Conservation (phyloP, 1,139 yeast genomes). For the Pneumocystis murina region DNA sequence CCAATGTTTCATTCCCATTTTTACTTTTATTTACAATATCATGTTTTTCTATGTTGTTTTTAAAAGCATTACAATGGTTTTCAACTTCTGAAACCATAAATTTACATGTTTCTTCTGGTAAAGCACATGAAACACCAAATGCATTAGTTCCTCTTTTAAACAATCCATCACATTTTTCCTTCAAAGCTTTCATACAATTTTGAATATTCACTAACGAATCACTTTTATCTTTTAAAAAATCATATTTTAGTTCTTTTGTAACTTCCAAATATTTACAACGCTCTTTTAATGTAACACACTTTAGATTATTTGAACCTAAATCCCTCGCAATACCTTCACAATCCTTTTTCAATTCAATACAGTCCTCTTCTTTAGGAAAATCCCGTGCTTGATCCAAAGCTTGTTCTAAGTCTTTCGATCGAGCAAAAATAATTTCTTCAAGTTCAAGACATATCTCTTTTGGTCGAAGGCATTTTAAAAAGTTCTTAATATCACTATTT, state of each 20-base stretch:
- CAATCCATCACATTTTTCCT: background rate
- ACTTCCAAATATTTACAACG: background rate
- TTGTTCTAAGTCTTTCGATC: background rate
- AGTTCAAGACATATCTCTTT: background rate
- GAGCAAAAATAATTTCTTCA: background rate
- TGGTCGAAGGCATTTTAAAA: background rate
- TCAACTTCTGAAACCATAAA: background rate
- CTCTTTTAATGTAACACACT: background rate
- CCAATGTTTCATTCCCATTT: background rate
- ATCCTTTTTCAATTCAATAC: background rate
- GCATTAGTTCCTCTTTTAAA: background rate
- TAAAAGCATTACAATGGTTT: background rate
- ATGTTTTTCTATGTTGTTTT: background rate
- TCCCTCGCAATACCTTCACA: background rate
- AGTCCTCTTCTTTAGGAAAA: background rate
- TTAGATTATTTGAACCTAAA: background rate
- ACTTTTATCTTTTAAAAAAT: background rate
- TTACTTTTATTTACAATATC: background rate
- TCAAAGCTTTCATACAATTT: background rate
- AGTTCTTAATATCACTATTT: background rate
- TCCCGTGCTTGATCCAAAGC: background rate
- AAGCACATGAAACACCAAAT: background rate
- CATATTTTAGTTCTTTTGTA: background rate
- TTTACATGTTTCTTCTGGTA: background rate
- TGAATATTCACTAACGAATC: background rate